These are phyloP conservation scores for Colletotrichum sp. DNA, from an alignment of 2,329 filamentous ascomycete genomes.

Conservation along the genomic window DNA sequence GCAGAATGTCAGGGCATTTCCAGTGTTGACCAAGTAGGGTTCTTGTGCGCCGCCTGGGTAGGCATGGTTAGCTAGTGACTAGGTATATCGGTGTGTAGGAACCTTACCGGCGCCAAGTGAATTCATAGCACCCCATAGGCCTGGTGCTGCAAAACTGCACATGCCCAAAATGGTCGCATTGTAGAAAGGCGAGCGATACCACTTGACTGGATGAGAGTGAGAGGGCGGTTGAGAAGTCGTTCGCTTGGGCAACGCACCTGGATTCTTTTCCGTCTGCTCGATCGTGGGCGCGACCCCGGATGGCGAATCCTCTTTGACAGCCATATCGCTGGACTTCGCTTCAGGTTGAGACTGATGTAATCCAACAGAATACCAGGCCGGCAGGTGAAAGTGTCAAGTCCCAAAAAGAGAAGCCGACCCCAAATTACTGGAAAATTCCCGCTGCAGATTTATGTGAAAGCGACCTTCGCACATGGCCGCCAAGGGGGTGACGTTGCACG, in stretches of 20 bases:
- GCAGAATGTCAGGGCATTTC: constrained; percentile 72
- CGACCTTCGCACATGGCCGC: background rate
- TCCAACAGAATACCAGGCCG: background rate
- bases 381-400: background rate
- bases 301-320: background rate
- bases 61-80: constrained; percentile 29
- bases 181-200: constrained; percentile 30
- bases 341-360: background rate
- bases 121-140: constrained; percentile 32
- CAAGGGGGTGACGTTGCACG: background rate
- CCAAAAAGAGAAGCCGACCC: background rate
- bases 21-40: constrained; percentile 72
- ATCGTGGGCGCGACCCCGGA: background rate
- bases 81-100: too few species aligned
- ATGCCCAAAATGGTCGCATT: constrained; percentile 33
- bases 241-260: background rate
- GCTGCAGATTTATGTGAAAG: background rate
- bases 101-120: constrained; percentile 27
- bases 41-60: constrained; percentile 63
- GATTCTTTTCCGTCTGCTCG: background rate
- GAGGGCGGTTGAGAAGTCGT: background rate
- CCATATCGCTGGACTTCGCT: background rate
- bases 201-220: constrained; percentile 10
- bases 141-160: constrained; percentile 32
- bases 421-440: background rate